phyloP scores from a whole-genome alignment of 805 yeast species.

The Schwanniomyces yamadae region DNA sequence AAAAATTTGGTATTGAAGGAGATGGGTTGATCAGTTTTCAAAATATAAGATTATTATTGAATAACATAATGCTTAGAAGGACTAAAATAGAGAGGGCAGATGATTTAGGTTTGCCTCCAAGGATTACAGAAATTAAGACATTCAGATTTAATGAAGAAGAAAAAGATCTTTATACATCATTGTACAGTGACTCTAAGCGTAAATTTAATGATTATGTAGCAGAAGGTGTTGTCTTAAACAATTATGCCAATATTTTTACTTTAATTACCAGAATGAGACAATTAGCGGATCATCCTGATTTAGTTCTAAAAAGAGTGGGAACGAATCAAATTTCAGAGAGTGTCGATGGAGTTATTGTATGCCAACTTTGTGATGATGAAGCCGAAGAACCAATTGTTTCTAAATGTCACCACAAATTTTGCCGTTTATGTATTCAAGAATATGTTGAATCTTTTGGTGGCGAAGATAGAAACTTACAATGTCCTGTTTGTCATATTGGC shows the following conservation, averaged over 20 bases:
- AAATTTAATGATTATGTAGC: constrained; percentile 91
- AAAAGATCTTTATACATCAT: constrained; percentile 83
- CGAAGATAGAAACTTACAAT: constrained; percentile 56
- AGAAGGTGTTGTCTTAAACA: constrained; percentile 93
- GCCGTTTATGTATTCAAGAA: constrained; percentile 89
- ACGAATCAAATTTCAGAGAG: constrained; percentile 36
- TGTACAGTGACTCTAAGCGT: constrained; percentile 83
- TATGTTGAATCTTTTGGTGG: constrained; percentile 82
- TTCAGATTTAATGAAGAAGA: constrained; percentile 94
- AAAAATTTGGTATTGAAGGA: constrained; percentile 76
- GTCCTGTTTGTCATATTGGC: constrained; percentile 97
- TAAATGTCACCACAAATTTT: constrained; percentile 89
- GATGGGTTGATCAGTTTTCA: constrained; percentile 78
- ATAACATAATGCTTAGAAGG: constrained; percentile 86
- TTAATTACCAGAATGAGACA: constrained; percentile 97
- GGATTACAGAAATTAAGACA: constrained; percentile 83
- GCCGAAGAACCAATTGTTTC: constrained; percentile 97
- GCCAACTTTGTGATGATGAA: constrained; percentile 95
- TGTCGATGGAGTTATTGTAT: constrained; percentile 60
- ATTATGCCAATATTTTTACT: constrained; percentile 95
- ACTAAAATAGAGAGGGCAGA: constrained; percentile 97
- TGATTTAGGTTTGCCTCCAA: constrained; percentile 95
- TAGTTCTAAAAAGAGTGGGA: constrained; percentile 73
- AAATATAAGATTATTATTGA: constrained; percentile 69
- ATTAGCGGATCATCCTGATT: constrained; percentile 96